A percentile compares a stretch with the other conserved stretches of the same genome.
Conservation (phyloP, 2,329 filamentous ascomycete genomes). For the Exophiala aquamarina region DNA sequence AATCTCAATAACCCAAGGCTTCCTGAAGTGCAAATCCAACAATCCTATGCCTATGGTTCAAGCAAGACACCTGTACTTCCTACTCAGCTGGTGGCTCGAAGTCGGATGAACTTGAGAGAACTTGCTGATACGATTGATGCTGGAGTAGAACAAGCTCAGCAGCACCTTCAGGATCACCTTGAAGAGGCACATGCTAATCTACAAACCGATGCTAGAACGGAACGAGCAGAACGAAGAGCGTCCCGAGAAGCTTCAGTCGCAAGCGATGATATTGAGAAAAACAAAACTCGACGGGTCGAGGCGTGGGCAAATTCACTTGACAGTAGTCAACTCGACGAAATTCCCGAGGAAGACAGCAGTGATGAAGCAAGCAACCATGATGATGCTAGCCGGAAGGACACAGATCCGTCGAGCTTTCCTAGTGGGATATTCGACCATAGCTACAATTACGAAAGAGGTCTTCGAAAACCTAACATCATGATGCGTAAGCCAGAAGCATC, state of each 20-base stretch:
- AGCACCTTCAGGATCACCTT: constrained; percentile 22
- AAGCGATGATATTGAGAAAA: constrained; percentile 18
- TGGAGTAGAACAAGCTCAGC: constrained; percentile 30
- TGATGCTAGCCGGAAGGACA: constrained; percentile 18
- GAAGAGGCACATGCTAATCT: constrained; percentile 20
- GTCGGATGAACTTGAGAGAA: constrained; percentile 32
- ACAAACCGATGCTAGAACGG: constrained; percentile 18
- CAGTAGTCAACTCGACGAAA: constrained; percentile 21
- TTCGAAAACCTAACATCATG: constrained; percentile 22
- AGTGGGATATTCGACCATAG: constrained; percentile 29
- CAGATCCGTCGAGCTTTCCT: constrained; percentile 28
- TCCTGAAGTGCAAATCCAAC: constrained; percentile 39
- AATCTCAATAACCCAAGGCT: constrained; percentile 32
- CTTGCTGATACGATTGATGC: constrained; percentile 37
- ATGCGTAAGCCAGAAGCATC: constrained; percentile 12
- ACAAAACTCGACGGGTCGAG: constrained; percentile 20
- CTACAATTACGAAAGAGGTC: constrained; percentile 29
- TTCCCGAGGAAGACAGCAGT: constrained; percentile 23
- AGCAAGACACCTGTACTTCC: constrained; percentile 37
- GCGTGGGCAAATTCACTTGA: constrained; percentile 25
- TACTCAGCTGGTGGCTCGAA: constrained; percentile 33
- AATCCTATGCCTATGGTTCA: constrained; percentile 43
- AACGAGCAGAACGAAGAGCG: constrained; percentile 28
- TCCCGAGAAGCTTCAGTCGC: constrained; percentile 23
- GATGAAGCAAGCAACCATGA: constrained; percentile 9